Conservation (phyloP, 495 filamentous ascomycete species). For the Barbatosphaeria neglecta region DNA sequence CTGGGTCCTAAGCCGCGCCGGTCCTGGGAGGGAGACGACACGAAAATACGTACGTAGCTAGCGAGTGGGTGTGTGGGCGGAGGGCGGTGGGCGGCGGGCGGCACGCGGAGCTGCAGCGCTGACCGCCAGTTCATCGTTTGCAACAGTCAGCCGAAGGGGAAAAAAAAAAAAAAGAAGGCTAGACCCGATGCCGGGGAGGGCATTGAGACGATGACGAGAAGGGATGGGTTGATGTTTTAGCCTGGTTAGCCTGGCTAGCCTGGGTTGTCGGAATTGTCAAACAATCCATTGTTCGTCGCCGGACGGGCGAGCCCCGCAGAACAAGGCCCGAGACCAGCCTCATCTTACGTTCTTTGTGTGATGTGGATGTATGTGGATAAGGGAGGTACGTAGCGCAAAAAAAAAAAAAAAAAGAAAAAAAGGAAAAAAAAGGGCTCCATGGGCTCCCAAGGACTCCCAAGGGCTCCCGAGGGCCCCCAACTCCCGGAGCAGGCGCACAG, state of each 20-base stretch:
- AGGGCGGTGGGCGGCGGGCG: background rate
- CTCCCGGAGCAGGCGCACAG: background rate
- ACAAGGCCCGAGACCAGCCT: background rate
- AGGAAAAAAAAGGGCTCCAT: no score
- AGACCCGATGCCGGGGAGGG: background rate
- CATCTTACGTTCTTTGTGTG: slow-evolving; percentile 1
- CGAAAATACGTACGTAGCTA: background rate
- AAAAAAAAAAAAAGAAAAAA: no score
- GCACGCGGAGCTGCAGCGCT: slow-evolving; percentile 7
- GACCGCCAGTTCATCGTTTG: slow-evolving; percentile 23
- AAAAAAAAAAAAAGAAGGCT: no score
- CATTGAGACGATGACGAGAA: background rate
- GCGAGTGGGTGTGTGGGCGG: background rate
- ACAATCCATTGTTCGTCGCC: slow-evolving; percentile 1
- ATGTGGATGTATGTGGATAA: no score
- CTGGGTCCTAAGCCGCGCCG: no score
- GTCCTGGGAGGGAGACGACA: background rate
- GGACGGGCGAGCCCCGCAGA: background rate
- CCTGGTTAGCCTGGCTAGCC: no score
- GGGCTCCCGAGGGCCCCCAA: no score
- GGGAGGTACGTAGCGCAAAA: no score
- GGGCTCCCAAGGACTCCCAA: no score
- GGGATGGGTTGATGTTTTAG: background rate
- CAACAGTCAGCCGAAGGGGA: background rate
- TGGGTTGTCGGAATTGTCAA: background rate